Evolutionary conservation across 768 basidiomycete genomes (phyloP).

Genomic region (Rhodosporidiobolus odoratus): DNA sequence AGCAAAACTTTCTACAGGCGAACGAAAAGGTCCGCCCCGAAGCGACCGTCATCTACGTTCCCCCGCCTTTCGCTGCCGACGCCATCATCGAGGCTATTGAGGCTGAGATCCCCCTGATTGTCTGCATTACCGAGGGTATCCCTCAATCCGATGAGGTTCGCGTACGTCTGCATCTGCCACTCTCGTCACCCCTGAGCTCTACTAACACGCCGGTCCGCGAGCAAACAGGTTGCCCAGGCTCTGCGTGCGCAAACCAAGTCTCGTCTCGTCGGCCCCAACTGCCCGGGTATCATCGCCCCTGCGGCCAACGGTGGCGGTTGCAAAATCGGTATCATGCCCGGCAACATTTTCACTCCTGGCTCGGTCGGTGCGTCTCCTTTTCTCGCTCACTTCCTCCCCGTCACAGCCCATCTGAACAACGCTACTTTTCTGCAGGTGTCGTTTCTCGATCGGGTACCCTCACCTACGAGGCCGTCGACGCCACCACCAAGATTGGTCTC

Average conservation of each 20-base stretch:
- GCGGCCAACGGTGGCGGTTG: slow-evolving; percentile 59
- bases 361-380: slow-evolving; percentile 74
- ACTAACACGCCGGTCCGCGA: neutral
- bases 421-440: slow-evolving; percentile 63
- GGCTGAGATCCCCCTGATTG: slow-evolving; percentile 93
- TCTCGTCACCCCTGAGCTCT: neutral
- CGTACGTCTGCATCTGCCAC: slow-evolving; percentile 50
- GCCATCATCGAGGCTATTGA: slow-evolving; percentile 99
- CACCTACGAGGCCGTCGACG: slow-evolving; percentile 92
- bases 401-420: too few relatives aligned
- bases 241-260: slow-evolving; percentile 89
- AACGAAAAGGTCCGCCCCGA: slow-evolving; percentile 80
- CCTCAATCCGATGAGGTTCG: slow-evolving; percentile 94
- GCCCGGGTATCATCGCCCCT: slow-evolving; percentile 96
- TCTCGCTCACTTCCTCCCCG: neutral
- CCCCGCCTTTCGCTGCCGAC: slow-evolving; percentile 90
- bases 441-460: slow-evolving; percentile 92
- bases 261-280: slow-evolving; percentile 95
- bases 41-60: slow-evolving; percentile 93
- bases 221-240: slow-evolving; percentile 74
- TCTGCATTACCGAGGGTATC: slow-evolving; percentile 97
- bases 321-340: slow-evolving; percentile 97
- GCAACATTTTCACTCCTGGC: slow-evolving; percentile 93
- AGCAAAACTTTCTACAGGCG: slow-evolving; percentile 55
- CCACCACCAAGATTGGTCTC: slow-evolving; percentile 85